phyloP scores from a whole-genome alignment of 345 rosid genomes.

The Barbarea vulgaris region DNA sequence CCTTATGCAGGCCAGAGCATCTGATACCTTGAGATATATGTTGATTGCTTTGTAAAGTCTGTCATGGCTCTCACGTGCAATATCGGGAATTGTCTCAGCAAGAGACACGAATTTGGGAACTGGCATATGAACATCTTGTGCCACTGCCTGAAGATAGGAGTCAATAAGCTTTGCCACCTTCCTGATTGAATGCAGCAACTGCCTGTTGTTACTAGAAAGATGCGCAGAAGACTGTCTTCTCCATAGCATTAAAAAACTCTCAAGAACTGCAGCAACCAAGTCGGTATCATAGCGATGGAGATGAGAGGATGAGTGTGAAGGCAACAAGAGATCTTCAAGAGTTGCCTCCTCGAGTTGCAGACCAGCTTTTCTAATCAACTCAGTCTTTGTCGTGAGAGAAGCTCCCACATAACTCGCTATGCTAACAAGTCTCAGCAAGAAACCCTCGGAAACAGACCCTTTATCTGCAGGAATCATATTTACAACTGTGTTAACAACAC shows the following conservation, averaged over 20 bases:
- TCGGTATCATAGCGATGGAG: conserved; percentile 59
- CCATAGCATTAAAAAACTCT: conserved; percentile 69
- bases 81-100: conserved; percentile 74
- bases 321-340: conserved; percentile 62
- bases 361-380: conserved; percentile 74
- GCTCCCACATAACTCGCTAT: conserved; percentile 71
- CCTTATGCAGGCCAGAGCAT: neutral
- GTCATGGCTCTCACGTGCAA: conserved; percentile 71
- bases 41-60: conserved; percentile 87
- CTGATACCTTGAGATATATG: conserved; percentile 77
- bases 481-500: conserved; percentile 69
- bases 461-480: conserved; percentile 81
- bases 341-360: conserved; percentile 82
- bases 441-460: conserved; percentile 82
- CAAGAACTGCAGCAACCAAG: conserved; percentile 65
- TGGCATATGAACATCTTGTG: conserved; percentile 68
- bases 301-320: conserved; percentile 54
- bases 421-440: conserved; percentile 82
- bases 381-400: conserved; percentile 67
- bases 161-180: conserved; percentile 74
- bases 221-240: conserved; percentile 62
- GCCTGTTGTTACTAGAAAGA: conserved; percentile 43
- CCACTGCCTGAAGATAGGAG: conserved; percentile 74
- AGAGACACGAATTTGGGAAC: conserved; percentile 59
- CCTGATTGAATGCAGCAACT: conserved; percentile 53